A percentile compares a stretch with the other conserved stretches of the same genome.
phyloP scores from a whole-genome alignment of 108 stramenopile species.

The Skeletonema marinoi region DNA sequence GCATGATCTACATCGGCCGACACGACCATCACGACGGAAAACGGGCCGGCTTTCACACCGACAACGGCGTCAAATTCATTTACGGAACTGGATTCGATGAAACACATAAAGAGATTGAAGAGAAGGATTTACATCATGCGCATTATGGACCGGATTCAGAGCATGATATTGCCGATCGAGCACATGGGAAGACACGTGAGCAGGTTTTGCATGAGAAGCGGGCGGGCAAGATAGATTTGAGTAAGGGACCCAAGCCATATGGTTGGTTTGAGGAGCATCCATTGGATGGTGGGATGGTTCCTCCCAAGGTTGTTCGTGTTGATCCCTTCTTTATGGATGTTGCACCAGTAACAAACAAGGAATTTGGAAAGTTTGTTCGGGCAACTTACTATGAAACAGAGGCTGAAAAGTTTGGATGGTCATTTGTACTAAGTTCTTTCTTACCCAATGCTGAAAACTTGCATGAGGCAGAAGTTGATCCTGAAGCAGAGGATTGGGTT shows the following conservation, averaged over 20 bases:
- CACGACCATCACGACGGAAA: conserved; percentile 39
- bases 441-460: conserved; percentile 56
- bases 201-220: conserved; percentile 69
- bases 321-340: conserved; percentile 87
- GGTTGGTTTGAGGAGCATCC: conserved; percentile 76
- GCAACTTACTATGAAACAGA: conserved; percentile 93
- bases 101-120: conserved; percentile 64
- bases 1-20: conserved; percentile 71
- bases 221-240: conserved; percentile 46
- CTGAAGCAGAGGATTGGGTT: conserved; percentile 88
- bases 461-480: conserved; percentile 67
- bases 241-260: conserved; percentile 69
- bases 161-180: conserved; percentile 59
- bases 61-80: conserved; percentile 75
- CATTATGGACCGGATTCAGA: conserved; percentile 51
- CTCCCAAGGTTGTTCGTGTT: conserved; percentile 78
- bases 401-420: conserved; percentile 95
- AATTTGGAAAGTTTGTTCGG: conserved; percentile 90
- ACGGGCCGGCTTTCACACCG: conserved; percentile 36
- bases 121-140: conserved; percentile 64
- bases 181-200: conserved; percentile 55
- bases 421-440: conserved; percentile 86
- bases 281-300: conserved; percentile 80
- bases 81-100: conserved; percentile 80
- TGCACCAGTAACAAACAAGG: conserved; percentile 81